Conservation (phyloP, 257 asterid genomes). For the Fraxinus excelsior region DNA sequence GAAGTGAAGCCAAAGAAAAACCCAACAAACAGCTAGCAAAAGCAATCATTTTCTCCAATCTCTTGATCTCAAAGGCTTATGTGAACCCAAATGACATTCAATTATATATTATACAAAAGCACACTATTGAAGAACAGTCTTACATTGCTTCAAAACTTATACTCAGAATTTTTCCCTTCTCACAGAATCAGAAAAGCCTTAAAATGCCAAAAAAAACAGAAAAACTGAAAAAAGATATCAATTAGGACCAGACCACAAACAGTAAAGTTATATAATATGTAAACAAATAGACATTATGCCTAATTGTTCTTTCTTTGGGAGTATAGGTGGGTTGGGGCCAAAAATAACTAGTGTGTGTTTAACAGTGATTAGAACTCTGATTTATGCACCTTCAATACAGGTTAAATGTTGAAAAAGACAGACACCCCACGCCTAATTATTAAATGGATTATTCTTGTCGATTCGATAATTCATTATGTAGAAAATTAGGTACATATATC, state of each 20-base stretch:
- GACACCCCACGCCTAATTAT: conserved; percentile 17
- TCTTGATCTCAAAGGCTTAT: conserved; percentile 31
- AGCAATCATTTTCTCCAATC: conserved; percentile 38
- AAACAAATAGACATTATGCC: conserved; percentile 46
- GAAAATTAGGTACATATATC: no score
- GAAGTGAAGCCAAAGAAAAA: conserved; percentile 50
- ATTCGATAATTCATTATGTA: no score
- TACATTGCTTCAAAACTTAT: conserved; percentile 14
- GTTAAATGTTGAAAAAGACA: conserved; percentile 13
- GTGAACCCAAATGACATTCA: conserved; percentile 41
- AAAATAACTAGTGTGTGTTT: conserved; percentile 9
- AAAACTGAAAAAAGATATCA: neutral
- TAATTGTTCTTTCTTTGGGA: conserved; percentile 17
- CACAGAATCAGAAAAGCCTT: conserved; percentile 35
- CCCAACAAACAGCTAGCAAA: conserved; percentile 29
- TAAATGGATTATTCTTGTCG: no score
- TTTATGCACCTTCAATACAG: conserved; percentile 29
- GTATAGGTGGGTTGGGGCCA: conserved; percentile 10
- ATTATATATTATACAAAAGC: conserved; percentile 9
- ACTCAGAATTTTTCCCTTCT: neutral
- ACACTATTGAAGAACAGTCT: conserved; percentile 27
- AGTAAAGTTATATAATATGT: conserved; percentile 40
- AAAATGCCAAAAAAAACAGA: conserved; percentile 13
- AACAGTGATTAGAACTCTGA: conserved; percentile 34
- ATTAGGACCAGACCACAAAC: conserved; percentile 31